A percentile compares a stretch with the other conserved stretches of the same genome.
Evolutionary conservation across 805 yeast genomes (phyloP).

Genomic region (Nakazawaea peltata): DNA sequence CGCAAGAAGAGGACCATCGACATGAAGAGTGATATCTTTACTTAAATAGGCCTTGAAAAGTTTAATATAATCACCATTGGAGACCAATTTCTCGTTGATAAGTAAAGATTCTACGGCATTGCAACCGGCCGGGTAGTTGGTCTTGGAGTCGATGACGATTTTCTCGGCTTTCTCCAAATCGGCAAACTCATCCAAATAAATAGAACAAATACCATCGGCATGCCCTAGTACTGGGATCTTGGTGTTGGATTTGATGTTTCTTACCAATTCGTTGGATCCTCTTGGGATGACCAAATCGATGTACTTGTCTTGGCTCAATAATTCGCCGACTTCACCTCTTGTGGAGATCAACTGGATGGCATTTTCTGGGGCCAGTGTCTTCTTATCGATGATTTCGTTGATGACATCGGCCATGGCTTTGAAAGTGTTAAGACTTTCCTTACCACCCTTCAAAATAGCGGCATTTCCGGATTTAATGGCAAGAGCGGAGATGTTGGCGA

Average conservation of each 20-base stretch:
- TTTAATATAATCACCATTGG: slow-evolving; percentile 9
- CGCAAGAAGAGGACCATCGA: slow-evolving; percentile 42
- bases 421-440: slow-evolving; percentile 83
- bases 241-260: slow-evolving; percentile 76
- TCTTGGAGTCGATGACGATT: slow-evolving; percentile 79
- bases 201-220: slow-evolving; percentile 95
- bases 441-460: slow-evolving; percentile 96
- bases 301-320: slow-evolving; percentile 76
- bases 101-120: slow-evolving; percentile 90
- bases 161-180: slow-evolving; percentile 70
- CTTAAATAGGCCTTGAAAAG: slow-evolving; percentile 34
- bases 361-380: slow-evolving; percentile 68
- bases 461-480: slow-evolving; percentile 96
- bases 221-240: slow-evolving; percentile 97
- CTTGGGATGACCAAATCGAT: slow-evolving; percentile 96
- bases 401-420: slow-evolving; percentile 71
- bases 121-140: slow-evolving; percentile 98
- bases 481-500: slow-evolving; percentile 93
- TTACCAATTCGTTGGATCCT: slow-evolving; percentile 91
- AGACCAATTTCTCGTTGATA: slow-evolving; percentile 38
- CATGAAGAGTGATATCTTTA: slow-evolving; percentile 69
- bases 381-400: slow-evolving; percentile 40
- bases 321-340: slow-evolving; percentile 82
- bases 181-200: slow-evolving; percentile 72
- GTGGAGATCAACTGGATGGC: slow-evolving; percentile 85